Evolutionary conservation across 139 green algal species (phyloP), one percentile per base, ranked within the genome.

Genomic region (Auxenochlorella protothecoides): DNA sequence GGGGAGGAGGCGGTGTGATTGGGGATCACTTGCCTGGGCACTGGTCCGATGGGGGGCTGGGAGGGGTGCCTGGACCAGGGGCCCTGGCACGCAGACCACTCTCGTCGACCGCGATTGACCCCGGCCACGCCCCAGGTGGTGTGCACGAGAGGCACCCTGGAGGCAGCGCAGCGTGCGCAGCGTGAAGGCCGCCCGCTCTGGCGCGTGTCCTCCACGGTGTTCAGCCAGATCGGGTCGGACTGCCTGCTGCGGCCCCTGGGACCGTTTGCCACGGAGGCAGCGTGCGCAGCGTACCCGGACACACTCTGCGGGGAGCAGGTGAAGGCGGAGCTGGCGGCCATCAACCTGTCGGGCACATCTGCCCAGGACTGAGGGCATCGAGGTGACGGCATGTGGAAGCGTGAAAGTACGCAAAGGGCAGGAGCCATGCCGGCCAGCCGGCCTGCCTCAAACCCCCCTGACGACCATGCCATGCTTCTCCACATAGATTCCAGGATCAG

Each of bases 141-240:
- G 44, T 88, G 89, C 59, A 88, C 79, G 0, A 71, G 88, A 5
- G 82, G 75, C 10, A 96, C 90, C 15, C 60, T 84, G 66, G 71
- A 72, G 8, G 92, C 91, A 3, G 69, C 86, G 15, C 73, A 81
- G 6, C 59, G n/a, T 3, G 89, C 89, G 4, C 51, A 69, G 11
- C 65, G 66, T 5, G 79, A 80, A 6, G 88, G 92, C 0, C 75
- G 83, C 16, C 80, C 79, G 65, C 75, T 80, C 2, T 98, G 93
- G 92, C 79, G 93, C 3, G 88, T 98, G 2, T 92, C 83, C 59
- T 91, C 79, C 61, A 98, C 93, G 2, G 83, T 98, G 53, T 97
- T 96, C 75, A 77, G 64, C 2, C 92, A 97, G 59, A 71, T 94
- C 11, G 82, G 83, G 1, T 86, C 77, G 2, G 86, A 95, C 57